phyloP scores from a whole-genome alignment of 2,329 filamentous ascomycete species.

The Taxawa tesnikishii region DNA sequence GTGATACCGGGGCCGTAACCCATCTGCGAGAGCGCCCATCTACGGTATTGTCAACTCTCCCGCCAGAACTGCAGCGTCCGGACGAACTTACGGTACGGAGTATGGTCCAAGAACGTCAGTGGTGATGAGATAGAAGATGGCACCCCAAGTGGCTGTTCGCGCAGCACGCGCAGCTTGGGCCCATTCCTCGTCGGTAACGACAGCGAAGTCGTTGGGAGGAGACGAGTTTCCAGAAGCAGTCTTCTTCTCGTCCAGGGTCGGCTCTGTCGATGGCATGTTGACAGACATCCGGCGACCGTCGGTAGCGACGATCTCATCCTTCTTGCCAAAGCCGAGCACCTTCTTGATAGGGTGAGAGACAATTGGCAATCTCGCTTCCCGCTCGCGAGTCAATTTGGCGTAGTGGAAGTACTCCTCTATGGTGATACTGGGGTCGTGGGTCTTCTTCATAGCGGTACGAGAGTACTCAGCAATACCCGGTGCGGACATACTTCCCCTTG shows the following conservation, averaged over 20 bases:
- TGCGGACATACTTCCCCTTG: background rate
- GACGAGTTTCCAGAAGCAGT: background rate
- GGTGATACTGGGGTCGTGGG: slow-evolving; percentile 10
- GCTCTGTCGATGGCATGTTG: background rate
- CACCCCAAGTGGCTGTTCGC: slow-evolving; percentile 22
- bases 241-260: background rate
- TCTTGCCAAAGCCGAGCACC: slow-evolving; percentile 10
- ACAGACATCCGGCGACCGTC: slow-evolving; percentile 4
- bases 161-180: slow-evolving; percentile 21
- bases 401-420: slow-evolving; percentile 16
- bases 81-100: slow-evolving; percentile 14
- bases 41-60: slow-evolving; percentile 1
- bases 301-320: slow-evolving; percentile 10
- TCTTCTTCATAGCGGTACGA: background rate
- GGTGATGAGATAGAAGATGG: slow-evolving; percentile 33
- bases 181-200: slow-evolving; percentile 21
- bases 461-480: background rate
- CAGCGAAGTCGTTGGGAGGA: background rate
- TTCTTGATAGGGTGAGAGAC: background rate
- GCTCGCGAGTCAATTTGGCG: slow-evolving; percentile 9
- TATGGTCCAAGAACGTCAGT: slow-evolving; percentile 29
- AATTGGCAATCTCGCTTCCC: slow-evolving; percentile 6
- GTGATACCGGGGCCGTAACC: slow-evolving; percentile 23
- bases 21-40: slow-evolving; percentile 17
- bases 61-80: background rate